phyloP scores from a whole-genome alignment of 1,139 yeast species.

The Suhomyces coccinellae region DNA sequence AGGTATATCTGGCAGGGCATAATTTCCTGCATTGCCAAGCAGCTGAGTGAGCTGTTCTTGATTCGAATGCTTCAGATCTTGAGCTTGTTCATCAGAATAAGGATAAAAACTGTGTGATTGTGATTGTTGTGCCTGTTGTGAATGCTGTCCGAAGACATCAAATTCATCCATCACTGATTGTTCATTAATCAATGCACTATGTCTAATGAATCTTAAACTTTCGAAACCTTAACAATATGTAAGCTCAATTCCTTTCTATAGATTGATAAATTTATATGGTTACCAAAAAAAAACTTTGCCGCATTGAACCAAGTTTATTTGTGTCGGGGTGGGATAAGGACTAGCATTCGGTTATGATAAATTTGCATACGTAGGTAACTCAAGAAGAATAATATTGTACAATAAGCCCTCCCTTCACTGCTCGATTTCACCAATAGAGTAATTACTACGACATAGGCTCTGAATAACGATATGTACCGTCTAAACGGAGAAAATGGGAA shows the following conservation, averaged over 20 bases:
- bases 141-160: conserved; percentile 10
- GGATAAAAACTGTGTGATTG: neutral
- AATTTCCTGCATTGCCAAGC: neutral
- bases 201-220: neutral
- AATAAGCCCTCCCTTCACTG: too few species aligned
- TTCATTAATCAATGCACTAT: conserved; percentile 1
- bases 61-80: neutral
- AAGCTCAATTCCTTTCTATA: neutral
- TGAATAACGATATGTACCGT: too few species aligned
- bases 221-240: neutral
- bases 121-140: conserved; percentile 2
- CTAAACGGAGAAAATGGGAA: too few species aligned
- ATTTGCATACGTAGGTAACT: too few species aligned
- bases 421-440: too few species aligned
- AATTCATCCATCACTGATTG: conserved; percentile 10
- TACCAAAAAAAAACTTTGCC: conserved; percentile 5
- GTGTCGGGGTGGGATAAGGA: conserved; percentile 1
- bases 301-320: neutral
- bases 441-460: too few species aligned
- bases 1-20: neutral
- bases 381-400: too few species aligned
- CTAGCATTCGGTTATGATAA: too few species aligned
- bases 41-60: neutral
- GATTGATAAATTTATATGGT: conserved; percentile 3
- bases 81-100: neutral